phyloP scores from a whole-genome alignment of 192 early-diverging fungal species.

The Mortierella alpina region DNA sequence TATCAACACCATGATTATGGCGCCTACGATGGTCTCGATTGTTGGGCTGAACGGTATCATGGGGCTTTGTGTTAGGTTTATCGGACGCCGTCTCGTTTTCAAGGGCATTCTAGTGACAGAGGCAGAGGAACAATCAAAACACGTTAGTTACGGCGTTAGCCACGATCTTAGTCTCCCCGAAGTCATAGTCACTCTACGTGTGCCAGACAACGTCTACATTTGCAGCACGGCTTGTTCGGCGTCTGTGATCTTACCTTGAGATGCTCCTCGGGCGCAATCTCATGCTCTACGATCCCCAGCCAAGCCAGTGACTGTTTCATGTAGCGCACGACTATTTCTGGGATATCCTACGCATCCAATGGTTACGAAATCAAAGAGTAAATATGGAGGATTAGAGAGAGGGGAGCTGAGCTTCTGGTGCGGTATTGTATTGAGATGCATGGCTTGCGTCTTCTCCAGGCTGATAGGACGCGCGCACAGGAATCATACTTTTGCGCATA shows the following conservation, averaged over 20 bases:
- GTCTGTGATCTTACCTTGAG: conserved; percentile 1
- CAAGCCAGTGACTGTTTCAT: conserved; percentile 24
- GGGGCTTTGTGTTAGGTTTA: conserved; percentile 1
- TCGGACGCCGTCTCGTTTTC: not conserved
- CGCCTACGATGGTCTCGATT: conserved; percentile 11
- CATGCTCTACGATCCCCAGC: conserved; percentile 13
- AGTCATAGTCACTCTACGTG: not conserved
- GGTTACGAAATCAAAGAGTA: not conserved
- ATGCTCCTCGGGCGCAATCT: not conserved
- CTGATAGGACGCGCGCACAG: too few relatives aligned
- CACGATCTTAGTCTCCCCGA: not conserved
- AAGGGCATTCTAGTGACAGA: not conserved
- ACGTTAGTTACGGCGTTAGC: not conserved
- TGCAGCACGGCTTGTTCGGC: too few relatives aligned
- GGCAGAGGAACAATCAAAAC: not conserved
- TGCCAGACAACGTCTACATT: too few relatives aligned
- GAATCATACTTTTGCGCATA: too few relatives aligned
- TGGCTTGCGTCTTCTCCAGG: too few relatives aligned
- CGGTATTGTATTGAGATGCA: not conserved
- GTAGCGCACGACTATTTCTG: conserved; percentile 9
- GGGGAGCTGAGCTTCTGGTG: not conserved
- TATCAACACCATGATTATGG: not conserved
- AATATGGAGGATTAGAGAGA: not conserved
- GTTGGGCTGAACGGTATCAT: conserved; percentile 9
- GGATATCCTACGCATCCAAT: conserved; percentile 19